Conservation (phyloP, 768 basidiomycete species). For the Hygrocybe punicea region DNA sequence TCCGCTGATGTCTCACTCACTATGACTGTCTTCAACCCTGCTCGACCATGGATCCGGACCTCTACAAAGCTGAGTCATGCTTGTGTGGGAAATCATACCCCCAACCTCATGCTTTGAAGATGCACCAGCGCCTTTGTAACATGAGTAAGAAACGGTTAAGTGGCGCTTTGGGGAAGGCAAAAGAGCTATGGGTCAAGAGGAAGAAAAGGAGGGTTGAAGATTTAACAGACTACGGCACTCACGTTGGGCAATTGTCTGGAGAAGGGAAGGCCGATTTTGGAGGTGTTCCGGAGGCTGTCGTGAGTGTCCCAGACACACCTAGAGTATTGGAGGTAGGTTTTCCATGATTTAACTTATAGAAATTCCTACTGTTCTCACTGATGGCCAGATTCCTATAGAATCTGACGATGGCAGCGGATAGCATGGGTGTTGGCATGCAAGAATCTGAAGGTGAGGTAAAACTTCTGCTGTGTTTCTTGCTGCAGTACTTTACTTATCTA, state of each 20-base stretch:
- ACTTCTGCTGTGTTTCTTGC: neutral
- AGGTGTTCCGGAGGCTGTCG: neutral
- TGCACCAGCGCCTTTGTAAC: neutral
- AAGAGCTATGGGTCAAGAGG: neutral
- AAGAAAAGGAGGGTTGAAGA: neutral
- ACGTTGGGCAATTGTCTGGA: neutral
- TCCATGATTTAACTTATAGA: too few relatives aligned
- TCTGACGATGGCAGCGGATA: too few relatives aligned
- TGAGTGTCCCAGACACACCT: too few relatives aligned
- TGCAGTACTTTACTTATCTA: neutral
- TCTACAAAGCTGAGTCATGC: neutral
- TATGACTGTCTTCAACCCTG: neutral
- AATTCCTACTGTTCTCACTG: too few relatives aligned
- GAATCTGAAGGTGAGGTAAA: neutral
- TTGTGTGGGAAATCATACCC: neutral
- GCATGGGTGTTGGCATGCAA: too few relatives aligned
- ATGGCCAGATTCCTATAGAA: too few relatives aligned
- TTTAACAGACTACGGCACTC: too few relatives aligned
- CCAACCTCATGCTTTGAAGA: neutral
- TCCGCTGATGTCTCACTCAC: too few relatives aligned
- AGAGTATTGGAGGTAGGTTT: too few relatives aligned
- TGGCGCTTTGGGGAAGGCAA: neutral
- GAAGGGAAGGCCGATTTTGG: neutral
- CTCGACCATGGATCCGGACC: neutral
- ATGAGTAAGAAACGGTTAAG: neutral